These are phyloP conservation scores for Lentinula lateritia DNA, from an alignment of 768 basidiomycete species.

Conservation along the genomic window DNA sequence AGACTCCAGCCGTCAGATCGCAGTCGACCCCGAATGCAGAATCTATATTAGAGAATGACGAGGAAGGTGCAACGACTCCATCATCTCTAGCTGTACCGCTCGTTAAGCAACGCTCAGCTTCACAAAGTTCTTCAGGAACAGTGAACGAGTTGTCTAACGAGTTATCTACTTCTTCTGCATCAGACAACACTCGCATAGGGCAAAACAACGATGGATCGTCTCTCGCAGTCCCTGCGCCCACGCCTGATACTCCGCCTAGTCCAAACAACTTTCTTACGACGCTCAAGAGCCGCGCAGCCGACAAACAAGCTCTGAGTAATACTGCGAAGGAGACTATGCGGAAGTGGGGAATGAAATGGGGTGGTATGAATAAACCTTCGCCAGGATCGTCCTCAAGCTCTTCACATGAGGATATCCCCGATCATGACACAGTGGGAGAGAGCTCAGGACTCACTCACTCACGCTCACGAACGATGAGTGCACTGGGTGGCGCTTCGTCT, in stretches of 20 bases:
- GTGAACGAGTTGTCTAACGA: slow-evolving; percentile 10
- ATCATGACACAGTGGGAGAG: slow-evolving; percentile 30
- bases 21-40: slow-evolving; percentile 25
- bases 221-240: slow-evolving; percentile 15
- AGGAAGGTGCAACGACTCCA: not conserved
- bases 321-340: slow-evolving; percentile 86
- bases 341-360: slow-evolving; percentile 89
- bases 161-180: not conserved
- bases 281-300: slow-evolving; percentile 68
- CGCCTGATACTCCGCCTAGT: slow-evolving; percentile 32
- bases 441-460: slow-evolving; percentile 10
- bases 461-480: slow-evolving; percentile 25
- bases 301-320: slow-evolving; percentile 82
- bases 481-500: slow-evolving; percentile 19
- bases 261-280: slow-evolving; percentile 71
- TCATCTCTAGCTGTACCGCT: slow-evolving; percentile 6
- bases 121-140: slow-evolving; percentile 38
- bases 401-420: slow-evolving; percentile 34
- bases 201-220: slow-evolving; percentile 22
- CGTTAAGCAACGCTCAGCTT: slow-evolving; percentile 34
- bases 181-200: not conserved
- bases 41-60: not conserved
- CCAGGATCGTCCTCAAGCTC: slow-evolving; percentile 12
- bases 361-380: slow-evolving; percentile 52
- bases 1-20: slow-evolving; percentile 20